Evolutionary conservation across 2,329 filamentous ascomycete species (phyloP).

Genomic region (Coniosporium tulheliwenetii): DNA sequence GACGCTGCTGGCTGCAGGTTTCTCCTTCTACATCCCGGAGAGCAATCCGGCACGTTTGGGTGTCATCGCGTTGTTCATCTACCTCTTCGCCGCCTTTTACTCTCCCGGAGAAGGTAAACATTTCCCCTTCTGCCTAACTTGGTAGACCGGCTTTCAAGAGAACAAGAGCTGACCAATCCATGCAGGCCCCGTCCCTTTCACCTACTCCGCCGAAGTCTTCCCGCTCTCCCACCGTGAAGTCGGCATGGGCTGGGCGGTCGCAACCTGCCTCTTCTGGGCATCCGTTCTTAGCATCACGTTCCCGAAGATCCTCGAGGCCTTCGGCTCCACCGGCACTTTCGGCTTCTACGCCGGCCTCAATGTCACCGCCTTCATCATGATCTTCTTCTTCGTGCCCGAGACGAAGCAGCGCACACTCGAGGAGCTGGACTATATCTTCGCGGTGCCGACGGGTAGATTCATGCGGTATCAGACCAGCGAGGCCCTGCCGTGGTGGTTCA

Average conservation of each 20-base stretch:
- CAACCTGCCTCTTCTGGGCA: constrained; percentile 32
- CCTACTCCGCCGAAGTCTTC: constrained; percentile 18
- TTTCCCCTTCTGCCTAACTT: background rate
- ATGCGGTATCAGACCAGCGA: constrained; percentile 22
- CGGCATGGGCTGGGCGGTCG: constrained; percentile 12
- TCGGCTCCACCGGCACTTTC: constrained; percentile 40
- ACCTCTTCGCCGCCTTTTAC: constrained; percentile 26
- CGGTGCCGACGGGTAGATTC: constrained; percentile 24
- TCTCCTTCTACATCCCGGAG: constrained; percentile 35
- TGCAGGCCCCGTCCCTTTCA: constrained; percentile 14
- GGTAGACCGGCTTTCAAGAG: background rate
- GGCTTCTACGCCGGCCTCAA: constrained; percentile 48
- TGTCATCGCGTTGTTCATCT: constrained; percentile 39
- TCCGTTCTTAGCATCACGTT: constrained; percentile 34
- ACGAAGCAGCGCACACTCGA: constrained; percentile 33
- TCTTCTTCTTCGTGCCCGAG: constrained; percentile 40
- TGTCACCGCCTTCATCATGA: constrained; percentile 43
- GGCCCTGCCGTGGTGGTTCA: constrained; percentile 30
- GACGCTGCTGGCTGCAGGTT: constrained; percentile 29
- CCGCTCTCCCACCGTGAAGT: constrained; percentile 15
- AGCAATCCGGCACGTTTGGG: constrained; percentile 25
- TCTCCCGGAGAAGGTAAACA: constrained; percentile 22
- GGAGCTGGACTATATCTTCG: constrained; percentile 35
- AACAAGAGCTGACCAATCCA: background rate
- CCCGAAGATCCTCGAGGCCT: constrained; percentile 28